A percentile compares a stretch with the other conserved stretches of the same genome.
phyloP scores from a whole-genome alignment of 768 basidiomycete species.

The Mycena amicta region DNA sequence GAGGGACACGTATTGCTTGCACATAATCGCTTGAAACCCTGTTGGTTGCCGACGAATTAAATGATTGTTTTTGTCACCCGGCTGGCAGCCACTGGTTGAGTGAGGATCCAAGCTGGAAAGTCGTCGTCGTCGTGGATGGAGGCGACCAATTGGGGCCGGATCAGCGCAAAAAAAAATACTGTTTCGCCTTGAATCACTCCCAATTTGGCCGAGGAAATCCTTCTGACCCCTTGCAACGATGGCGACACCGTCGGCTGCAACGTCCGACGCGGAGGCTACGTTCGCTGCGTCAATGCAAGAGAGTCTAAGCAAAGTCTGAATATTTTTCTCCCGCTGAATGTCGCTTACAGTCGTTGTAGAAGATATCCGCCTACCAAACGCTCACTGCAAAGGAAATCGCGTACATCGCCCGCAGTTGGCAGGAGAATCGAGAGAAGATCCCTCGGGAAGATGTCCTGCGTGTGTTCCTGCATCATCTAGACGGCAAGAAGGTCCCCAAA shows the following conservation, averaged over 20 bases:
- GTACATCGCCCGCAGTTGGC: neutral
- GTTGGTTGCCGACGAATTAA: neutral
- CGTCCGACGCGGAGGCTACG: neutral
- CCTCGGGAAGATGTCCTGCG: neutral
- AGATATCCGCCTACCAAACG: neutral
- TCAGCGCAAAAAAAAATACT: neutral
- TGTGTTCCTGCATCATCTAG: slow-evolving; percentile 1
- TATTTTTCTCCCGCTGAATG: neutral
- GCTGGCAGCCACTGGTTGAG: neutral
- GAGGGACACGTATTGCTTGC: neutral
- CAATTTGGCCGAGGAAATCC: neutral
- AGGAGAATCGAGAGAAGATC: neutral
- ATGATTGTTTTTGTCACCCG: neutral
- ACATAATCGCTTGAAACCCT: neutral
- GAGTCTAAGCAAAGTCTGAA: neutral
- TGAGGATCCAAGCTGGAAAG: neutral
- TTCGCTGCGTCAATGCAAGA: neutral
- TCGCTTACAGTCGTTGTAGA: neutral
- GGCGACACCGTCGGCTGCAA: too few relatives aligned
- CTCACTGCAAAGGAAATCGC: neutral
- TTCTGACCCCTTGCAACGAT: neutral
- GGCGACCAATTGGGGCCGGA: neutral
- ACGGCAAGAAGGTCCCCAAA: neutral
- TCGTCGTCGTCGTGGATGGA: neutral
- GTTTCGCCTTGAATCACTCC: neutral